Base-by-base conservation (phyloP, 2,329 filamentous ascomycete species). In the Truncatella angustata region DNA sequence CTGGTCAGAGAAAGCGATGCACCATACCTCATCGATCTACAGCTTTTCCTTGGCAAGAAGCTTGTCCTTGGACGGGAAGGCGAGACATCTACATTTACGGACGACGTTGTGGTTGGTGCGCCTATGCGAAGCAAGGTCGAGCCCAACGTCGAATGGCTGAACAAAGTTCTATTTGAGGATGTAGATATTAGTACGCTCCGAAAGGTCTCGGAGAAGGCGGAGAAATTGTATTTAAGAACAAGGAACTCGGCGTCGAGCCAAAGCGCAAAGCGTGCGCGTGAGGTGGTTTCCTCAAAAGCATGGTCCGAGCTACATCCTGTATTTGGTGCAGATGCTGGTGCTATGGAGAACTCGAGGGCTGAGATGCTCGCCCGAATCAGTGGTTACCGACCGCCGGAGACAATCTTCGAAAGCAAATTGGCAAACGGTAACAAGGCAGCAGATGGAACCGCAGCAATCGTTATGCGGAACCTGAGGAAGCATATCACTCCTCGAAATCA, bases 11-110 rank as follows among this genome's bases (percentile, higher is more conserved):
- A 95, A 59, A 83, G 88, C 1, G 94, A 99, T 70, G 85, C 90
- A 5, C 92, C 94, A 0, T 99, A 99, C 66, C 78, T 99, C 4
- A 76, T 99, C 4, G 94, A 99, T 69, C 76, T 99, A 50, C 95
- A 99, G 68, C 80, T 99, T 0, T 99, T 99, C 72, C 80, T 99
- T 1, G 90, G 91, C n/a, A 87, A 88, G 64, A 88, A 83, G 64
- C 73, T 99, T 16, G 76, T 96, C 1, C 69, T 96, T 28, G 93
- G 92, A 0, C 84, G 87, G 58, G 80, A 84, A 16, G 73, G 67
- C 7, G 79, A 79, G 1, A 72, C 79, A 2, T 77, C 83, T 21
- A 90, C 90, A 57, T 96, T 88, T 66, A 81, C 91, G 1, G 81
- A 91, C 55, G 90, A 97, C 61, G 84, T 99, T 5, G 85, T 95